phyloP scores from a whole-genome alignment of 1,284 basidiomycete species.

The Grifola frondosa region DNA sequence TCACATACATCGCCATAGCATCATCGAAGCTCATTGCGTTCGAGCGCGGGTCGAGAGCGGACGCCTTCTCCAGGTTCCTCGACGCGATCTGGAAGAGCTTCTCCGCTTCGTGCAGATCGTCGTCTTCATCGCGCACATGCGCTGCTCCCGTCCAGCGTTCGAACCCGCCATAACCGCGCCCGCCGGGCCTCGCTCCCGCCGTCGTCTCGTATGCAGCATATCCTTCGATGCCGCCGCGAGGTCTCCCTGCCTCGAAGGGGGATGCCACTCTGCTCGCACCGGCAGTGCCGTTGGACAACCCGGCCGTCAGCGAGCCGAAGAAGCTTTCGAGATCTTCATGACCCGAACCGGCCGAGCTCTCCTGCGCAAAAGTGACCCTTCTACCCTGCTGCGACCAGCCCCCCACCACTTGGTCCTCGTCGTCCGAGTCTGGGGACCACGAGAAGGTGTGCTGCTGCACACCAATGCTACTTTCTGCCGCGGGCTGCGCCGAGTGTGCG shows the following conservation, averaged over 20 bases:
- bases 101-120: slow-evolving; percentile 11
- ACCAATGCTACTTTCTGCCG: too few relatives aligned
- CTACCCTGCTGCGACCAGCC: too few relatives aligned
- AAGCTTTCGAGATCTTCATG: too few relatives aligned
- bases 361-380: too few relatives aligned
- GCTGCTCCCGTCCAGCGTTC: slow-evolving; percentile 6
- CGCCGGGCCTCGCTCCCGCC: not conserved
- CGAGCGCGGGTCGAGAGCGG: slow-evolving; percentile 1
- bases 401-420: too few relatives aligned
- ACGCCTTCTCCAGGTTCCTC: slow-evolving; percentile 9
- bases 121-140: slow-evolving; percentile 5
- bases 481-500: too few relatives aligned
- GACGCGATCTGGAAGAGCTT: slow-evolving; percentile 14
- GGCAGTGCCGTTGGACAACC: not conserved
- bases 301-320: not conserved
- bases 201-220: too few relatives aligned
- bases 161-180: not conserved
- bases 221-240: slow-evolving; percentile 2
- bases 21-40: slow-evolving; percentile 13
- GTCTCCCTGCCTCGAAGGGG: slow-evolving; percentile 1
- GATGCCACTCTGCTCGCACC: too few relatives aligned
- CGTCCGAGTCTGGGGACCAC: too few relatives aligned
- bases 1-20: slow-evolving; percentile 20
- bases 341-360: too few relatives aligned
- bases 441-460: too few relatives aligned